phyloP scores from a whole-genome alignment of 2,329 filamentous ascomycete genomes.

The Fusarium zealandicum region DNA sequence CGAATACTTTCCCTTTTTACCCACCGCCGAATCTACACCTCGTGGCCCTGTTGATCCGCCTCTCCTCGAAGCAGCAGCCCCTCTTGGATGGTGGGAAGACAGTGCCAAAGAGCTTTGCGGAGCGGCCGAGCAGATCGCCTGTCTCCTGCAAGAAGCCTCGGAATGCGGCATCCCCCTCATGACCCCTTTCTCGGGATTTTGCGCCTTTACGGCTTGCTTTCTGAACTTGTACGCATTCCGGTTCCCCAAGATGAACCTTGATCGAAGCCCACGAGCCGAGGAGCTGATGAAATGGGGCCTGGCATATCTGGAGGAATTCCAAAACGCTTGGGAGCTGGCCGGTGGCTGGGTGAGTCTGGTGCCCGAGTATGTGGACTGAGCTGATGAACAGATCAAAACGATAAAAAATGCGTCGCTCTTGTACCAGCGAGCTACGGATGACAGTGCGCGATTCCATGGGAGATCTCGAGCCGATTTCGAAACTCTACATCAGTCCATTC shows the following conservation, averaged over 20 bases:
- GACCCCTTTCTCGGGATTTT: constrained; percentile 55
- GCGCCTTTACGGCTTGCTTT: constrained; percentile 53
- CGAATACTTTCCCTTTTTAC: constrained; percentile 55
- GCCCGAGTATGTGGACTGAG: background rate
- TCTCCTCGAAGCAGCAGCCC: constrained; percentile 48
- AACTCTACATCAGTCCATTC: constrained; percentile 30
- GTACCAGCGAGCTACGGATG: constrained; percentile 34
- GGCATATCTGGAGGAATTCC: constrained; percentile 35
- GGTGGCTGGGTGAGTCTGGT: constrained; percentile 40
- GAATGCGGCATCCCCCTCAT: constrained; percentile 48
- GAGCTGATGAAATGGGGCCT: constrained; percentile 32
- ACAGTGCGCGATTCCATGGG: constrained; percentile 25
- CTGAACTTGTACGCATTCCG: constrained; percentile 50
- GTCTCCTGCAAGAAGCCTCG: constrained; percentile 47
- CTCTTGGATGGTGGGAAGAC: constrained; percentile 50
- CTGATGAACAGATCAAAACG: constrained; percentile 34
- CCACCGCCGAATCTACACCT: constrained; percentile 45
- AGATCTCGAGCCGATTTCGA: constrained; percentile 34
- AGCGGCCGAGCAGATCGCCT: constrained; percentile 47
- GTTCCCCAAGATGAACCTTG: constrained; percentile 52
- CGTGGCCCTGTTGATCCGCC: constrained; percentile 51
- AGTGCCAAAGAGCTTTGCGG: constrained; percentile 48
- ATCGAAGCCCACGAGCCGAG: constrained; percentile 21
- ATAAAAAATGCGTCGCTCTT: constrained; percentile 33
- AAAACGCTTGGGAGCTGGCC: constrained; percentile 33